Evolutionary conservation across 305 asterid genomes (phyloP), one percentile per base, ranked within the genome.

Genomic region (Withania somnifera): DNA sequence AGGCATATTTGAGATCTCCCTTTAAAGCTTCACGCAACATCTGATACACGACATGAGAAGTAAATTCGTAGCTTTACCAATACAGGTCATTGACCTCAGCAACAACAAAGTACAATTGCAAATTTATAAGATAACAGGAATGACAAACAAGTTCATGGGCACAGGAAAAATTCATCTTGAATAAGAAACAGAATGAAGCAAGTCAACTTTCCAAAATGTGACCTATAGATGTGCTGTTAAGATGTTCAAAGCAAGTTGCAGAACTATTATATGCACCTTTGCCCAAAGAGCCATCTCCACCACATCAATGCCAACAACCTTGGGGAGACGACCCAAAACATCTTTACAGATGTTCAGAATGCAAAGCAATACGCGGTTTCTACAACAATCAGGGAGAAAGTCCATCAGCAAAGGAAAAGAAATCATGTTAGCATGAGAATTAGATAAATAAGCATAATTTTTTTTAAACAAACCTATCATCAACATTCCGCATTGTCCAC

Each of bases 401-500:
- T 78, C 51, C 51, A 82, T 78, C 26, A 34, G 54, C 52, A 80
- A 53, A 71, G 56, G 36, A 79, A 53, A 77, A 50, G 6, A 32
- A 81, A 40, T 68, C 64, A 50, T 26, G 42, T 75, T 26, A 30
- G 42, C 79, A 47, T 24, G 50, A 50, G 45, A 75, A 75, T 50
- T 38, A 75, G n/a, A 50, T 75, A 28, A n/a, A 26, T 75, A 75
- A 45, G n/a, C 79, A 47, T 47, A 30, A 36, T 53, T 11, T 40
- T 9, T 45, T 24, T 22, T 42, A 4, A 81, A 20, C 24, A 22
- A 84, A 94, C 99, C 99, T 97, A 89, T 97, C 99, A 88, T 93
- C 97, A 77, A 94, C 91, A 88, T 97, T 97, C 63, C 98, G 99
- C 98, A 97, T 91, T 30, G 98, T 97, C 99, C 99, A 97, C 84